Base-by-base conservation (phyloP, 768 basidiomycete species). In the Russula griseocarnosa region DNA sequence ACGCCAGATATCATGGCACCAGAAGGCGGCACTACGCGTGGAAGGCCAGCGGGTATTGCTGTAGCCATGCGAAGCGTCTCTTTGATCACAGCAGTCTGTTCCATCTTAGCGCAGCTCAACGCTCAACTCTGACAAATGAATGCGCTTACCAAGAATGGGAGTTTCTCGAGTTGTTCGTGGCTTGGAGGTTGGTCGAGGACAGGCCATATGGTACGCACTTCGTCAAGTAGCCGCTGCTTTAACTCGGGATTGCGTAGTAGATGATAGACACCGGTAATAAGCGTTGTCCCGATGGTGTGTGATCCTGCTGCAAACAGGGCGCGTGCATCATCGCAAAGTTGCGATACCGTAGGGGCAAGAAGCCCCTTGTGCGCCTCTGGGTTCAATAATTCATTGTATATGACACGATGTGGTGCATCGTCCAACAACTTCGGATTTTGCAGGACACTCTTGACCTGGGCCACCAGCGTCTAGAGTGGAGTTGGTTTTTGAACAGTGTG, bases 71-170 rank as follows among this genome's bases (percentile, higher is more conserved):
- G 64, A 10, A 65, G 40, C 24, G 55, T 36, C 50, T 65, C 64
- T 10, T 65, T 65, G 47, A 65, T 65, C 9, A 62, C 64, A 0
- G 64, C 64, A 7, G 60, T 62, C 64, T 65, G 47, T 40, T 55
- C 8, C n/a, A 46, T 9, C 11, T 61, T 3, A 55, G 30, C 38
- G 3, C 18, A 11, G n/a, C n/a, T n/a, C n/a, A n/a, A n/a, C n/a
- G n/a, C n/a, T n/a, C 30, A 9, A n/a, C 13, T n/a, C 24, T 3
- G 9, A 44, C n/a, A 44, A 40, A 46, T n/a, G 5, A 18, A 52
- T 1, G 5, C 2, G 62, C 55, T 51, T 55, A 42, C 64, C 32
- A 65, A n/a, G 26, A 56, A 62, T 1, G 64, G 64, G 16, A 65
- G 64, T n/a, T 32, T 62, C 22, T 65, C 64, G 24, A 65, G 40